phyloP scores from a whole-genome alignment of 192 early-diverging fungal genomes.

The Coemansia sp. region DNA sequence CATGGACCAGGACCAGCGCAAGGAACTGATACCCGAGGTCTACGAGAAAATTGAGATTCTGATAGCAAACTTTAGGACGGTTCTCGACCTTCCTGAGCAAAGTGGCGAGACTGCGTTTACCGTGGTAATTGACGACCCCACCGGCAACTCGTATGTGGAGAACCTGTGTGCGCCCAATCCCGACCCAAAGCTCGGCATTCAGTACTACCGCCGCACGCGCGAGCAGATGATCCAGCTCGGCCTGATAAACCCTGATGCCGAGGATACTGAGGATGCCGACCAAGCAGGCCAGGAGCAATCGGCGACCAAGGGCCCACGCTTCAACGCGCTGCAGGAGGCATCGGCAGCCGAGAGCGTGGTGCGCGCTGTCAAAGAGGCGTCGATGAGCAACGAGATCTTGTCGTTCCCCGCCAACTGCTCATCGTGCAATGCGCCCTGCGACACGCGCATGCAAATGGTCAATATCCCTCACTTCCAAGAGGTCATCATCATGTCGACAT shows the following conservation, averaged over 20 bases:
- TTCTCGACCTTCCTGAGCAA: constrained; percentile 52
- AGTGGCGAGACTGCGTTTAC: constrained; percentile 60
- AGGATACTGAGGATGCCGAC: constrained; percentile 35
- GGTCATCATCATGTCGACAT: constrained; percentile 92
- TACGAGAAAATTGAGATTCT: constrained; percentile 73
- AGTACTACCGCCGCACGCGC: constrained; percentile 67
- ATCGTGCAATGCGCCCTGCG: constrained; percentile 68
- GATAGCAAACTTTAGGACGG: constrained; percentile 61
- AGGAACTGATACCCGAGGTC: constrained; percentile 60
- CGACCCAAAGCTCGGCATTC: constrained; percentile 71
- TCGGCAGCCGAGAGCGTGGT: constrained; percentile 32
- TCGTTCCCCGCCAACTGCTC: constrained; percentile 86
- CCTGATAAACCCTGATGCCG: constrained; percentile 58
- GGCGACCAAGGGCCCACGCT: constrained; percentile 3
- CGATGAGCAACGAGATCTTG: constrained; percentile 68
- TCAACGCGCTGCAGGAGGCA: constrained; percentile 42
- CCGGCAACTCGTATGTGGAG: constrained; percentile 91
- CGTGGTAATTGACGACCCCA: constrained; percentile 80
- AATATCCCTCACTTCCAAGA: constrained; percentile 96
- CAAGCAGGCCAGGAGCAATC: constrained; percentile 15
- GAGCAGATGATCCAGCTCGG: constrained; percentile 81
- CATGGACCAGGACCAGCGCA: constrained; percentile 74
- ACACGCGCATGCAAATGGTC: constrained; percentile 88
- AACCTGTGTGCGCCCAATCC: constrained; percentile 70
- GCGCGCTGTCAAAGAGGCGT: constrained; percentile 54